Percentiles rank a stretch among this genome's conserved stretches.
phyloP scores from a whole-genome alignment of 2,329 filamentous ascomycete species.

The Neoarthrinium moseri region DNA sequence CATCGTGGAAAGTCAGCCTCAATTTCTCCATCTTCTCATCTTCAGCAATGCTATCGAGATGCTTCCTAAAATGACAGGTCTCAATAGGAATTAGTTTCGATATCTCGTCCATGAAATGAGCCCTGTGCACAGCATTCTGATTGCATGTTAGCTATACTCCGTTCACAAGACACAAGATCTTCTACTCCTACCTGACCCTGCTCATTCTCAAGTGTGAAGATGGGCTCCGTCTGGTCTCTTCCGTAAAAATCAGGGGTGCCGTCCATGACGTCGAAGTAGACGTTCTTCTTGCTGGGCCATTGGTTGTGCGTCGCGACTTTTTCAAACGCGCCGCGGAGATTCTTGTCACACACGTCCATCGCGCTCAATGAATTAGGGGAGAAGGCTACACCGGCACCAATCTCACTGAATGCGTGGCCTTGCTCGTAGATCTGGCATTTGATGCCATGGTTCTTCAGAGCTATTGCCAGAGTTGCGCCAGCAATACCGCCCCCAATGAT shows the following conservation, averaged over 20 bases:
- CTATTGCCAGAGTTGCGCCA: slow-evolving; percentile 8
- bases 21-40: slow-evolving; percentile 13
- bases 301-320: slow-evolving; percentile 9
- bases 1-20: slow-evolving; percentile 22
- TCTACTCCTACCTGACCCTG: too few relatives aligned
- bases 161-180: too few relatives aligned
- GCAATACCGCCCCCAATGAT: slow-evolving; percentile 12
- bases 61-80: slow-evolving; percentile 23
- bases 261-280: slow-evolving; percentile 11
- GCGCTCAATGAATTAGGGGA: slow-evolving; percentile 8
- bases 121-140: slow-evolving; percentile 20
- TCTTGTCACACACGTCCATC: slow-evolving; percentile 9
- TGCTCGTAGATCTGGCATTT: slow-evolving; percentile 9
- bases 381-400: slow-evolving; percentile 11
- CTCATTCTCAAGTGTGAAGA: slow-evolving; percentile 3
- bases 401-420: slow-evolving; percentile 9
- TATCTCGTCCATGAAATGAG: slow-evolving; percentile 24
- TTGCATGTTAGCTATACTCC: too few relatives aligned
- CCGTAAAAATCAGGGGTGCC: background rate
- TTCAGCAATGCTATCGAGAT: slow-evolving; percentile 27
- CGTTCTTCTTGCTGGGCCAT: slow-evolving; percentile 3
- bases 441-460: slow-evolving; percentile 2
- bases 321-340: slow-evolving; percentile 6
- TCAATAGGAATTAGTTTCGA: slow-evolving; percentile 19
- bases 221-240: background rate